phyloP scores from a whole-genome alignment of 192 early-diverging fungal genomes.

The Backusella tuberculispora region DNA sequence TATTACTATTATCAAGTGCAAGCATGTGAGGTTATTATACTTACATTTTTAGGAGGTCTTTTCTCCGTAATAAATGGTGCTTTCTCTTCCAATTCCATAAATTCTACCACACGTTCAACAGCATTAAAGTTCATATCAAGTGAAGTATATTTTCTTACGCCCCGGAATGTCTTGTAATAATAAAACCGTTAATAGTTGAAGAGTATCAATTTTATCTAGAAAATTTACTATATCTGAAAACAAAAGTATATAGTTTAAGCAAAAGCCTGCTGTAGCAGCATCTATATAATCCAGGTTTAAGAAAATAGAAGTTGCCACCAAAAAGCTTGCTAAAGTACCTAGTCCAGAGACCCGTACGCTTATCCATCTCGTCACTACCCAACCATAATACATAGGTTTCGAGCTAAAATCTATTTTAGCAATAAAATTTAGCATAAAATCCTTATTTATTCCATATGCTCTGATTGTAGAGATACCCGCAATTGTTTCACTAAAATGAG shows the following conservation, averaged over 20 bases:
- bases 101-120: conserved; percentile 88
- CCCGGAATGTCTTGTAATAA: conserved; percentile 58
- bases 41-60: conserved; percentile 49
- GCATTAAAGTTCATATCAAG: conserved; percentile 85
- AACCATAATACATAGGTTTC: conserved; percentile 77
- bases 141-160: conserved; percentile 62
- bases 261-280: conserved; percentile 84
- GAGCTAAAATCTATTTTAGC: conserved; percentile 58
- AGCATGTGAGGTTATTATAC: not conserved
- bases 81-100: conserved; percentile 81
- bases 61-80: conserved; percentile 56
- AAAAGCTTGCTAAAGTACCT: conserved; percentile 71
- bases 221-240: conserved; percentile 46
- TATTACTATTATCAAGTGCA: not conserved
- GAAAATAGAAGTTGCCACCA: conserved; percentile 67
- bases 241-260: conserved; percentile 76
- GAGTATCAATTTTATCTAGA: not conserved
- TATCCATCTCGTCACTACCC: conserved; percentile 86
- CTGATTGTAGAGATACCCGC: conserved; percentile 78
- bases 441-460: conserved; percentile 70
- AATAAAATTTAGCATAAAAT: conserved; percentile 63
- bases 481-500: conserved; percentile 75
- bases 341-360: conserved; percentile 74
- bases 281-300: conserved; percentile 55
- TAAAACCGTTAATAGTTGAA: too few relatives aligned